Conservation (phyloP, 2,329 filamentous ascomycete species). For the Alternaria sp. region DNA sequence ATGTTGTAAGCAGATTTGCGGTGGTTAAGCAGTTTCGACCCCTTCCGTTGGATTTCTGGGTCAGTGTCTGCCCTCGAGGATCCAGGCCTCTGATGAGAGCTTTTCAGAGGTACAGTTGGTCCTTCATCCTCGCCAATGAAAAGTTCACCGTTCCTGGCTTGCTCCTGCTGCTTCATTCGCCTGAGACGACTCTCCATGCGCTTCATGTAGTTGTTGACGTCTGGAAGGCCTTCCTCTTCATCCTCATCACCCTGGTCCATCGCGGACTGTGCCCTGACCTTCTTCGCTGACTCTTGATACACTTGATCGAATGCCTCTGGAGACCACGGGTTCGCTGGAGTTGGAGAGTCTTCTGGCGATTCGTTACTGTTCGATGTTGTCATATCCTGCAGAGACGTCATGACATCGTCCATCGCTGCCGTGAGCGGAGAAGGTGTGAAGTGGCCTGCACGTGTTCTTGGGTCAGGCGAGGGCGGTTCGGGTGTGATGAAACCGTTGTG, state of each 20-base stretch:
- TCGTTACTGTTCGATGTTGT: conserved; percentile 63
- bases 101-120: conserved; percentile 69
- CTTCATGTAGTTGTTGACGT: conserved; percentile 85
- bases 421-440: conserved; percentile 87
- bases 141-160: conserved; percentile 55
- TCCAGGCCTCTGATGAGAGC: conserved; percentile 50
- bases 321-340: conserved; percentile 79
- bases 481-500: conserved; percentile 63
- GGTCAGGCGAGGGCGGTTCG: conserved; percentile 69
- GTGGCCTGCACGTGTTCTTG: conserved; percentile 40
- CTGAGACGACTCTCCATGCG: conserved; percentile 86
- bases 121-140: conserved; percentile 51
- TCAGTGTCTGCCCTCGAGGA: conserved; percentile 45
- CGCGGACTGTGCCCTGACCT: conserved; percentile 68
- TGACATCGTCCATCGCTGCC: conserved; percentile 97
- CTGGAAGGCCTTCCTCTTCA: conserved; percentile 66
- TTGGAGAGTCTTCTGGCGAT: conserved; percentile 62
- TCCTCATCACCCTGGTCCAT: conserved; percentile 66
- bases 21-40: conserved; percentile 56
- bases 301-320: conserved; percentile 80
- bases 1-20: conserved; percentile 83
- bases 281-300: conserved; percentile 51
- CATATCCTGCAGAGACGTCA: conserved; percentile 91
- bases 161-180: conserved; percentile 65
- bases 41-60: conserved; percentile 37